A percentile compares a stretch with the other conserved stretches of the same genome.
phyloP scores from a whole-genome alignment of 2,329 filamentous ascomycete genomes.

The Zymoseptoria brevis region DNA sequence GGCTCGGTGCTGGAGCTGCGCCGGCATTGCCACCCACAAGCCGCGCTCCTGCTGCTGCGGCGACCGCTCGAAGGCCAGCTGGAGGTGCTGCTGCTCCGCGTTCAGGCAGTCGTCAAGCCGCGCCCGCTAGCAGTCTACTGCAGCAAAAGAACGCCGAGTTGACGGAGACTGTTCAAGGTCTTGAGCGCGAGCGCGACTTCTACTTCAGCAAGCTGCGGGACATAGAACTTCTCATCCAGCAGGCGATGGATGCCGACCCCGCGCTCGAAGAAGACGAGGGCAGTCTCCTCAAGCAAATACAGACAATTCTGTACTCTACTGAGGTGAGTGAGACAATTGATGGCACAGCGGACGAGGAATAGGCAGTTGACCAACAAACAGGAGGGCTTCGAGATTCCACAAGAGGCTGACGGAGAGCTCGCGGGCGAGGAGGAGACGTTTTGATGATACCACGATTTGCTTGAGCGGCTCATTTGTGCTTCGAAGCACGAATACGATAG shows the following conservation, averaged over 20 bases:
- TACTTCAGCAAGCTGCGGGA: slow-evolving; percentile 98
- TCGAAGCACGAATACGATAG: not conserved
- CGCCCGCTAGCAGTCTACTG: slow-evolving; percentile 58
- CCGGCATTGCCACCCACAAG: slow-evolving; percentile 19
- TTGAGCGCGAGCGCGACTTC: slow-evolving; percentile 95
- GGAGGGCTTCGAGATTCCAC: slow-evolving; percentile 73
- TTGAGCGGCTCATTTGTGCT: not conserved
- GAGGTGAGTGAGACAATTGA: slow-evolving; percentile 48
- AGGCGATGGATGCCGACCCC: slow-evolving; percentile 83
- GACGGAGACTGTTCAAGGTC: slow-evolving; percentile 88
- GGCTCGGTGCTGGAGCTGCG: slow-evolving; percentile 48
- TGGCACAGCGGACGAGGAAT: not conserved
- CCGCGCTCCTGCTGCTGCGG: slow-evolving; percentile 42
- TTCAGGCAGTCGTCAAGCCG: slow-evolving; percentile 38
- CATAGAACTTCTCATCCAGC: slow-evolving; percentile 90
- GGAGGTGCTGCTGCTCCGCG: slow-evolving; percentile 49
- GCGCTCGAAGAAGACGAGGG: slow-evolving; percentile 92
- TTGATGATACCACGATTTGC: slow-evolving; percentile 11
- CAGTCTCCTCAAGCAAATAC: slow-evolving; percentile 88
- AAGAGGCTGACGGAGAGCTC: slow-evolving; percentile 55
- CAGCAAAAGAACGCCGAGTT: slow-evolving; percentile 78
- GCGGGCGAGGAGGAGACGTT: slow-evolving; percentile 66
- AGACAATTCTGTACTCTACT: slow-evolving; percentile 93
- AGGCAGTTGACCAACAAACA: slow-evolving; percentile 14
- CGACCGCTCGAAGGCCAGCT: slow-evolving; percentile 32